Conservation (phyloP, 176 grass and related monocot species). For the Neostapfia colusana region DNA sequence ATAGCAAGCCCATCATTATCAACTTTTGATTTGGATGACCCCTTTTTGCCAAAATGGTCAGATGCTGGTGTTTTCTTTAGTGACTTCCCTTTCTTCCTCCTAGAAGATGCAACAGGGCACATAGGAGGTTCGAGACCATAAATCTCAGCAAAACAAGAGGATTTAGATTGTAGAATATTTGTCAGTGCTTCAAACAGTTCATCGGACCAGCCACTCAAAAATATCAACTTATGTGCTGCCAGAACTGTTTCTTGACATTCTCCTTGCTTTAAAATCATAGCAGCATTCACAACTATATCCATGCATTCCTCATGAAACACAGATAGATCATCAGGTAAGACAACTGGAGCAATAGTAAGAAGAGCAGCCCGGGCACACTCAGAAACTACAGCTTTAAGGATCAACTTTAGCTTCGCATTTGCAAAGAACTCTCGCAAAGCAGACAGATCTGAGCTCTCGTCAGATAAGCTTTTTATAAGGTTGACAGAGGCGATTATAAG, state of each 20-base stretch:
- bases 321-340: slow-evolving; percentile 57
- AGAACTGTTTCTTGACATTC: slow-evolving; percentile 51
- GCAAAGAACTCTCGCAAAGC: slow-evolving; percentile 63
- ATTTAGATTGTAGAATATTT: slow-evolving; percentile 63
- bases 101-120: slow-evolving; percentile 40
- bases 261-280: slow-evolving; percentile 51
- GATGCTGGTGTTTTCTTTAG: slow-evolving; percentile 52
- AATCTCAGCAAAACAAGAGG: slow-evolving; percentile 50
- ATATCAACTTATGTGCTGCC: slow-evolving; percentile 69
- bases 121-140: slow-evolving; percentile 44
- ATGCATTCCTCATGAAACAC: slow-evolving; percentile 60
- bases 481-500: slow-evolving; percentile 73
- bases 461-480: slow-evolving; percentile 65
- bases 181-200: slow-evolving; percentile 77
- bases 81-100: slow-evolving; percentile 64
- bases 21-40: slow-evolving; percentile 43
- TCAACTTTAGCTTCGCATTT: slow-evolving; percentile 53
- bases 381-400: slow-evolving; percentile 63
- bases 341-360: slow-evolving; percentile 58
- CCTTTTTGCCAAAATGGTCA: slow-evolving; percentile 36
- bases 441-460: slow-evolving; percentile 48
- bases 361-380: slow-evolving; percentile 69
- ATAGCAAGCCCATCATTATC: slow-evolving; percentile 52
- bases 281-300: slow-evolving; percentile 58
- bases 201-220: slow-evolving; percentile 57